Evolutionary conservation across 768 basidiomycete genomes (phyloP), one percentile per base, ranked within the genome.

Genomic region (Lactarius quietus): DNA sequence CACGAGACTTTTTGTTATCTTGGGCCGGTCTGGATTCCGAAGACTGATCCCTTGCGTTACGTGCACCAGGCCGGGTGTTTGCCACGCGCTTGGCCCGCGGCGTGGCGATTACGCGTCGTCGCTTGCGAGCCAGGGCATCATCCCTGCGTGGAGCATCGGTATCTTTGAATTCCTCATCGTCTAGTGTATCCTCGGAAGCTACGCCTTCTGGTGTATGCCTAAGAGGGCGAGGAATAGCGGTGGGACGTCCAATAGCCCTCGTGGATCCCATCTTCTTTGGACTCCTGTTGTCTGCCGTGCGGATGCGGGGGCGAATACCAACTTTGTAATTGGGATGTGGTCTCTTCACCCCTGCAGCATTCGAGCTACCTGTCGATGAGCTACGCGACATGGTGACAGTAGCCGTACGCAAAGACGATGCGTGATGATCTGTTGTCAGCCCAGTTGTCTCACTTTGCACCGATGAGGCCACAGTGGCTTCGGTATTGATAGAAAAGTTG

Each of bases 361-460:
- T 70, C 3, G 68, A 62, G 18, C 71, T 72, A 35, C 70, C 70
- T 9, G 54, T 52, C 20, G 70, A 70, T 5, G 41, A 52, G 23
- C 67, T 59, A 17, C 66, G 59, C 10, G 75, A 71, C 3, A 67
- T 66, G 14, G 75, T 73, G 48, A 69, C 64, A 2, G 74, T 72
- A n/a, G 70, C 59, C 8, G 76, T 75, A 8, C 72, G 71, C n/a
- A 76, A 63, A 26, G 71, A 70, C 0, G 74, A 74, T n/a, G 62
- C 72, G 41, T 72, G 62, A 62, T 74, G 71, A n/a, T 72, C 71
- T 20, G 76, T 76, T 53, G 72, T 74, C 1, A 76, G 68, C 4
- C 68, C 69, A 0, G 74, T 74, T 18, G 69, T 70, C 36, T 59
- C 62, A 57, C 72, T 73, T 6, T 65, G 61, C 2, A 51, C 62